Conservation (phyloP, 176 grass and related monocot species). For the Themeda triandra region DNA sequence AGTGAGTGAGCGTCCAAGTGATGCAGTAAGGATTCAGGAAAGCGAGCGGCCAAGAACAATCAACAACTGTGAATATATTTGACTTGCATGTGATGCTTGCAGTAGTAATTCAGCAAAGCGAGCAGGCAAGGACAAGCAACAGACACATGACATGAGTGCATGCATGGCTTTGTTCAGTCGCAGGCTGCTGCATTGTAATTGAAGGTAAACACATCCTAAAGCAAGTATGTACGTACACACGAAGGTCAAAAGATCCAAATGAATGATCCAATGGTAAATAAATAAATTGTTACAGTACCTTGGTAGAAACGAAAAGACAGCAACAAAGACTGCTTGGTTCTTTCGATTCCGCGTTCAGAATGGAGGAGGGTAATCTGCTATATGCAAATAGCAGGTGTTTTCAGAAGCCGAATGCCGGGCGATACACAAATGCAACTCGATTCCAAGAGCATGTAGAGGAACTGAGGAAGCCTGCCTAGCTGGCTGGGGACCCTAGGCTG, state of each 20-base stretch:
- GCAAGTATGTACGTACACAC: no score
- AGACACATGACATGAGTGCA: no score
- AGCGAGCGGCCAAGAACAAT: constrained; percentile 3
- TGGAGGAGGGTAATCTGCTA: neutral
- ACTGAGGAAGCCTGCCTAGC: neutral
- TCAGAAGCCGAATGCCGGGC: neutral
- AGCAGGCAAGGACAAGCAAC: neutral
- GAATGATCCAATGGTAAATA: no score
- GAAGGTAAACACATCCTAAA: neutral
- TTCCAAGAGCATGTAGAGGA: neutral
- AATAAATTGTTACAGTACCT: constrained; percentile 14
- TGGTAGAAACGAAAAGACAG: neutral
- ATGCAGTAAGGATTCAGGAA: constrained; percentile 18
- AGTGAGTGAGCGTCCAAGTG: neutral
- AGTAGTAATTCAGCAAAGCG: neutral
- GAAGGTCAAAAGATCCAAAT: no score
- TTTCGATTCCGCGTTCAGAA: neutral
- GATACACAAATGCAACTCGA: neutral
- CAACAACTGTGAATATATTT: neutral
- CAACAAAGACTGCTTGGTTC: neutral
- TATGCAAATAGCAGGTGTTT: neutral
- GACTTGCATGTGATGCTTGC: neutral
- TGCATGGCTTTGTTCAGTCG: neutral
- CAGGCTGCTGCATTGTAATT: neutral
- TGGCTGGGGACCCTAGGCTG: constrained; percentile 19